Conservation (phyloP, 208 protist genomes). For the Blastocrithidia nonstop region DNA sequence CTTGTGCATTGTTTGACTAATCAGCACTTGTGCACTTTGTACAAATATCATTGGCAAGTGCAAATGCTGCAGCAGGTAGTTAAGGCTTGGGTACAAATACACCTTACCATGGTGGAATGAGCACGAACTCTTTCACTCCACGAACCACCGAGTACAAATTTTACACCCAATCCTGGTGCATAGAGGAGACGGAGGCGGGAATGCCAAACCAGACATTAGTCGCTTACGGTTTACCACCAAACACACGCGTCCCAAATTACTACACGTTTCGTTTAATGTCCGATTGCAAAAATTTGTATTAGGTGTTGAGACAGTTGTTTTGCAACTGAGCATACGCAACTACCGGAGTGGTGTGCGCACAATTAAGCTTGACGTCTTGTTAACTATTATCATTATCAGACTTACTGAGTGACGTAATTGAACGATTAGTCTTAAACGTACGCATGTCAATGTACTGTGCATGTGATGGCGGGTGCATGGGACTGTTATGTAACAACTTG, state of each 20-base stretch:
- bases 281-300: conserved; percentile 52
- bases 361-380: background rate
- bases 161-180: conserved; percentile 88
- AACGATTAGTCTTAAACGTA: conserved; percentile 6
- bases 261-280: conserved; percentile 50
- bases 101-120: conserved; percentile 79
- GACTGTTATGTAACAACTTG: conserved; percentile 34
- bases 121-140: conserved; percentile 82
- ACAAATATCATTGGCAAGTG: conserved; percentile 12
- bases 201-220: conserved; percentile 85
- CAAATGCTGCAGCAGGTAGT: conserved; percentile 43
- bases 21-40: too few species aligned
- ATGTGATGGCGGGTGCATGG: conserved; percentile 6
- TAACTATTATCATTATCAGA: background rate
- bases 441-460: conserved; percentile 52
- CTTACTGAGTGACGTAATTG: background rate
- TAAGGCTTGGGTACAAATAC: conserved; percentile 70
- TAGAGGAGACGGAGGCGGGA: conserved; percentile 54
- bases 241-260: conserved; percentile 48
- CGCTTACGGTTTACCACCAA: conserved; percentile 53
- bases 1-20: background rate
- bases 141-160: conserved; percentile 85
- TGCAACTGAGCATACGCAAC: conserved; percentile 83
- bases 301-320: conserved; percentile 78
- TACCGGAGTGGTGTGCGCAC: conserved; percentile 2